Evolutionary conservation across 352 stramenopile genomes (phyloP).

Genomic region (Achlya hypogyna): DNA sequence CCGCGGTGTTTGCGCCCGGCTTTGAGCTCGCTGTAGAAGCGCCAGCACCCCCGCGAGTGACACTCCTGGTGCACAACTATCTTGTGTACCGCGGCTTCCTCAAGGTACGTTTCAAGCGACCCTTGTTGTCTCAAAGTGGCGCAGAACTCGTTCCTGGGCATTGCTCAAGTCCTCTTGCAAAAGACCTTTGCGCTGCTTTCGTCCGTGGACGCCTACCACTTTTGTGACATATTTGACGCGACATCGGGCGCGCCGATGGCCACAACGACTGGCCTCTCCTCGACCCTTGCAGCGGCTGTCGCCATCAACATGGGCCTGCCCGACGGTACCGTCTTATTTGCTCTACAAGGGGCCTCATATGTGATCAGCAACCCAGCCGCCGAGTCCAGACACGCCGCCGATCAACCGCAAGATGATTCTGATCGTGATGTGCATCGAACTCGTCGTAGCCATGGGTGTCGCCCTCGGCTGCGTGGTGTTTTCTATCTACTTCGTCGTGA

Average conservation of each 20-base stretch:
- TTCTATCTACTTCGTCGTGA: constrained; percentile 82
- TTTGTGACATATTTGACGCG: constrained; percentile 7
- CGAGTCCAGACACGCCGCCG: constrained; percentile 61
- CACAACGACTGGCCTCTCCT: constrained; percentile 52
- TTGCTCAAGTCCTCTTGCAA: constrained; percentile 65
- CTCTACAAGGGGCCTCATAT: not conserved
- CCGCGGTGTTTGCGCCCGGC: not conserved
- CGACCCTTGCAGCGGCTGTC: constrained; percentile 46
- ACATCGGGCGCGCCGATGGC: constrained; percentile 19
- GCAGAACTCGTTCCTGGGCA: constrained; percentile 65
- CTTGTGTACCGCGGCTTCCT: constrained; percentile 56
- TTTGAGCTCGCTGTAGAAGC: constrained; percentile 3
- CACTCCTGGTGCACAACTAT: constrained; percentile 59
- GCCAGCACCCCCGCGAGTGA: not conserved
- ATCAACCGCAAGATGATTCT: constrained; percentile 76
- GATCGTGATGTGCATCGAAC: constrained; percentile 79
- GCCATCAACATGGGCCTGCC: constrained; percentile 71
- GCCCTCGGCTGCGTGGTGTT: constrained; percentile 76
- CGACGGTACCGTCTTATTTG: constrained; percentile 29
- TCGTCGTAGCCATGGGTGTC: constrained; percentile 73
- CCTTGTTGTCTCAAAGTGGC: not conserved
- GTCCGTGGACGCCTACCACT: constrained; percentile 20
- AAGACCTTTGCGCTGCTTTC: constrained; percentile 65
- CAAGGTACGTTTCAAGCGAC: constrained; percentile 31
- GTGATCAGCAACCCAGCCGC: constrained; percentile 39